Base-by-base conservation (phyloP, 805 yeast species). In the Yarrowia hollandica region DNA sequence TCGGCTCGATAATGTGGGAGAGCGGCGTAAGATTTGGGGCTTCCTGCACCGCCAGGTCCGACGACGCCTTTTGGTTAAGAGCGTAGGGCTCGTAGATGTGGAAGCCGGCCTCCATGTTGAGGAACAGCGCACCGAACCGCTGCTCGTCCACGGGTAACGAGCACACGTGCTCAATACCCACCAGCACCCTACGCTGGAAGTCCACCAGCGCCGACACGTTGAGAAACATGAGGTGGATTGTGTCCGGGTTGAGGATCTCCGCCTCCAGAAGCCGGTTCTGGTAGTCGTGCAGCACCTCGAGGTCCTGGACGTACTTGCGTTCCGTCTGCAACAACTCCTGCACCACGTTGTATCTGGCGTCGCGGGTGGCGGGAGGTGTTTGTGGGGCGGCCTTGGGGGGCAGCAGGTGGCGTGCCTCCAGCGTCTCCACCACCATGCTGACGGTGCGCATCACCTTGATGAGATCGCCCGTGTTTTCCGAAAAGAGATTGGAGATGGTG, bases 21-120 rank as follows among this genome's bases (percentile, higher is more conserved):
- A 83, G 77, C 61, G 79, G 78, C 46, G 69, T 73, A 57, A 90
- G 77, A 64, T 81, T 82, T 5, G 77, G 68, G 5, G 82, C 79
- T 64, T 88, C 90, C 64, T 79, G 80, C 26, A 72, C 69, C 34
- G 94, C 87, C 59, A 90, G 79, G 60, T 89, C 96, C 39, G 89
- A 81, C 1, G 98, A 97, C 3, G 89, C 83, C 64, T 83, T 82
- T 72, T 90, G 97, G 61, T 92, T 92, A 59, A 90, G 79, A 22
- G 97, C 88, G 92, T 96, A 94, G 7, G 96, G 90, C 71, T 90
- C 96, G 72, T 94, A 94, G 9, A 89, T 82, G 63, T 83, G 85
- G 74, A 94, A 94, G 23, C 90, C 92, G 33, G 84, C 82, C 30
- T 91, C 88, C 10, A 94, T 88, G 71, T 86, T 95, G 62, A 88